Evolutionary conservation across 495 filamentous ascomycete genomes (phyloP), one percentile per base, ranked within the genome.

Genomic region (Elasticomyces elasticus): DNA sequence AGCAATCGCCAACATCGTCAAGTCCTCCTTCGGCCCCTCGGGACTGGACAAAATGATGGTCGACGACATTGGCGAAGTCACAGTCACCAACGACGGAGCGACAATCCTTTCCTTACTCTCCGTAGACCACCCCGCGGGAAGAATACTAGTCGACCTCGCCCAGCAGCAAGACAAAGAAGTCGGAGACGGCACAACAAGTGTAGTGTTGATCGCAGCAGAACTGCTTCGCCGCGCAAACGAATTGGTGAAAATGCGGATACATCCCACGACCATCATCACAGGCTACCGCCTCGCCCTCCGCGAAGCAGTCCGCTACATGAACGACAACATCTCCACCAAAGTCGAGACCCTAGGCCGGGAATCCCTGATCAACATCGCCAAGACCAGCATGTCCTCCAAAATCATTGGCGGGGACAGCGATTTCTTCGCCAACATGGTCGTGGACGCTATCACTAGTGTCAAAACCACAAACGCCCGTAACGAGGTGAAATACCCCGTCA

Each of bases 1-100:
- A 70, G 89, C 90, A 42, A 96, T 99, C 67, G 85, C 92, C 69
- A 97, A 96, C 83, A 88, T 96, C 49, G 89, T 99, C 68, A 96
- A 95, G 74, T 94, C 85, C 72, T 99, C 92, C 13, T 99, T 97
- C 69, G 92, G 92, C 37, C 92, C 92, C 54, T 94, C 87, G 55
- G 92, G 92, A 30, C 74, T 99, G 60, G 92, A 99, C 67, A 99
- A 99, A 79, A 97, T 99, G 94, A 97, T 99, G 94, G 94, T 99
- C 66, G 92, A 99, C 71, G 92, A 99, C 66, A 97, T 97, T 68
- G 92, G 92, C 63, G 92, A 99, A 79, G 92, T 99, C 44, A 97
- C 94, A 48, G 92, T 99, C 52, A 99, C 92, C 42, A 99, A 99
- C 72, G 92, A 99, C 69, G 92, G 92, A 56, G 92, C 92, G 44